Evolutionary conservation across 768 basidiomycete genomes (phyloP), one percentile per base, ranked within the genome.

Genomic region (Coprinellus aureogranulatus): DNA sequence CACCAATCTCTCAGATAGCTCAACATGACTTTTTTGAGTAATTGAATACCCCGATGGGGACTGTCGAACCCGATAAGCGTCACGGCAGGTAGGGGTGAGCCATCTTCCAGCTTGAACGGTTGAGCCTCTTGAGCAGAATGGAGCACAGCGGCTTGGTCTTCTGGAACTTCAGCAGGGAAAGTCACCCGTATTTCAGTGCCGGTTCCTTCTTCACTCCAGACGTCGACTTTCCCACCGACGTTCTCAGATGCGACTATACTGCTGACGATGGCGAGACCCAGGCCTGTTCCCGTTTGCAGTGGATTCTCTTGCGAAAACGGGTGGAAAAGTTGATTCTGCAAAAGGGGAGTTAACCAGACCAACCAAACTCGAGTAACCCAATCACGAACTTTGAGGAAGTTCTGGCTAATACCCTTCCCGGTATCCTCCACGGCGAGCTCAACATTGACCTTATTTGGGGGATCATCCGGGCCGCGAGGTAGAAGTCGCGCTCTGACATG

Each of bases 271-370:
- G 95, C 94, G 23, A 97, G 84, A 10, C 95, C 95, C 8, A 98
- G 82, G 4, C 94, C 95, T 1, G 94, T 97, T 1, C 94, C 94
- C 1, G 92, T 87, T 65, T 95, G 93, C 4, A 96, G 70, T 0
- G 94, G 94, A 63, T 96, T 95, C 71, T 97, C 95, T 75, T 98
- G 95, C 0, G 94, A 94, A 74, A 98, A 98, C 0, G 95, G 95
- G 64, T 96, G 95, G 76, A 97, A 98, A 4, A 98, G 78, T 73
- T 95, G 92, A 64, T 97, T 94, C 89, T 90, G 62, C 57, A 41
- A 42, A 30, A 31, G 41, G 18, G 6, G 40, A 30, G 26, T 30
- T 20, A 53, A 14, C 18, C n/a, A n/a, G n/a, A n/a, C n/a, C n/a
- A n/a, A n/a, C n/a, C n/a, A n/a, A n/a, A n/a, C n/a, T n/a, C n/a